Conservation (phyloP, 768 basidiomycete genomes). For the Amanita jacksonii region DNA sequence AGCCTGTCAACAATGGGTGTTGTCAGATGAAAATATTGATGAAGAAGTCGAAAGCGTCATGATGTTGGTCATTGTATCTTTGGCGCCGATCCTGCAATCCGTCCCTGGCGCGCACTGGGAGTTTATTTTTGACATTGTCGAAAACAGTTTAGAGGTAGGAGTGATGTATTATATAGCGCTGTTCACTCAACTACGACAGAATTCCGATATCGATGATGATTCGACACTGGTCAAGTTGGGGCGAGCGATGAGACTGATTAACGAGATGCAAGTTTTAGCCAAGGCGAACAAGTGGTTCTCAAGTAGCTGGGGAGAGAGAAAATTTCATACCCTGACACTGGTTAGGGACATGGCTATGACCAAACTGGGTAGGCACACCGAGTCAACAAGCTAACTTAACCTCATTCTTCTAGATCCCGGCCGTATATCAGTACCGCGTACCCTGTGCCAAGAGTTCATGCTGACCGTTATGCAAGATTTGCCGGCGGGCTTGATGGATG, state of each 20-base stretch:
- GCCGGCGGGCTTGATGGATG: slow-evolving; percentile 50
- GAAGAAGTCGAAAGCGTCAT: slow-evolving; percentile 76
- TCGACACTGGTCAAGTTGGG: slow-evolving; percentile 53
- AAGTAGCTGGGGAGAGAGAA: slow-evolving; percentile 56
- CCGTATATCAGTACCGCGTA: slow-evolving; percentile 44
- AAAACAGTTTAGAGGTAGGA: slow-evolving; percentile 77
- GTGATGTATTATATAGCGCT: not conserved
- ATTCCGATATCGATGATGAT: slow-evolving; percentile 48
- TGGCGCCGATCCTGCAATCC: slow-evolving; percentile 84
- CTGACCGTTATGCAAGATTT: slow-evolving; percentile 61
- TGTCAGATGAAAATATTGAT: slow-evolving; percentile 48
- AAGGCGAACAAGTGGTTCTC: slow-evolving; percentile 65
- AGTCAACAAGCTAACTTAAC: slow-evolving; percentile 1
- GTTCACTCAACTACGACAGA: slow-evolving; percentile 28
- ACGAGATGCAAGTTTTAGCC: slow-evolving; percentile 59
- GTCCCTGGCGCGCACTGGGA: slow-evolving; percentile 89
- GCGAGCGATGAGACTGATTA: slow-evolving; percentile 59
- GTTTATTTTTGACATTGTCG: slow-evolving; percentile 80
- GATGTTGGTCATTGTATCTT: slow-evolving; percentile 59
- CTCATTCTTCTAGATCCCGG: slow-evolving; percentile 18
- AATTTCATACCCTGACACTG: slow-evolving; percentile 40
- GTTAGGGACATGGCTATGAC: slow-evolving; percentile 53
- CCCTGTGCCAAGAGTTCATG: slow-evolving; percentile 57
- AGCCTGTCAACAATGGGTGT: slow-evolving; percentile 76
- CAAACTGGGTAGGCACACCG: slow-evolving; percentile 35